phyloP scores from a whole-genome alignment of 129 eudicot genomes.

The Artemisia annua region DNA sequence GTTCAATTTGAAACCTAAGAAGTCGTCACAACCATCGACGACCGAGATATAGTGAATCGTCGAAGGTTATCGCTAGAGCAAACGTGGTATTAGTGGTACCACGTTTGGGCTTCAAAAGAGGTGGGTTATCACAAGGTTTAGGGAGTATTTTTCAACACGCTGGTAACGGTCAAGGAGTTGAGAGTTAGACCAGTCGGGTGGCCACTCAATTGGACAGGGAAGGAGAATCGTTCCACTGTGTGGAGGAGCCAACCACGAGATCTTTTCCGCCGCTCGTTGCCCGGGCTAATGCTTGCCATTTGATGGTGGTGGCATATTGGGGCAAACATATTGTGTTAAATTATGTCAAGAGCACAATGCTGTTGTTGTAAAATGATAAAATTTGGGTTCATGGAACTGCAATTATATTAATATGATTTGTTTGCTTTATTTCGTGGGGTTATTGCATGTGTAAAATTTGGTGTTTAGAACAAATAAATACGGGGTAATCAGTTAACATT shows the following conservation, averaged over 20 bases:
- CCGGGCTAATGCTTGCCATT: conserved; percentile 75
- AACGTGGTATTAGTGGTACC: conserved; percentile 87
- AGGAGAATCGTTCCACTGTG: conserved; percentile 39
- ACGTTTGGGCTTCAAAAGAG: conserved; percentile 80
- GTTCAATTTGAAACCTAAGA: conserved; percentile 69
- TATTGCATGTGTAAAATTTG: too few species aligned
- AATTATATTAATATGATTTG: not conserved
- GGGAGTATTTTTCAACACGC: conserved; percentile 87
- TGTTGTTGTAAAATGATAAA: not conserved
- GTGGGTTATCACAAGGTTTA: conserved; percentile 66
- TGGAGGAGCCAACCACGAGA: conserved; percentile 84
- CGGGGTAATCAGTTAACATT: too few species aligned
- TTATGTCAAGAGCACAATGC: not conserved
- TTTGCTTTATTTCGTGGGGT: too few species aligned
- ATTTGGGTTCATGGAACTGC: not conserved
- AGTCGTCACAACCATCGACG: conserved; percentile 55
- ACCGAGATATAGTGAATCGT: conserved; percentile 36
- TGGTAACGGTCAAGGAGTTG: conserved; percentile 73
- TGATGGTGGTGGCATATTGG: conserved; percentile 17
- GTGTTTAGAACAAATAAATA: too few species aligned
- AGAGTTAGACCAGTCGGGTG: conserved; percentile 24
- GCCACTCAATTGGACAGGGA: conserved; percentile 23
- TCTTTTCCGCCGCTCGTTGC: conserved; percentile 60
- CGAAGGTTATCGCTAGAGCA: conserved; percentile 86
- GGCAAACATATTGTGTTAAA: not conserved